Base-by-base conservation (phyloP, 2,329 filamentous ascomycete genomes). In the Nemania abortiva region DNA sequence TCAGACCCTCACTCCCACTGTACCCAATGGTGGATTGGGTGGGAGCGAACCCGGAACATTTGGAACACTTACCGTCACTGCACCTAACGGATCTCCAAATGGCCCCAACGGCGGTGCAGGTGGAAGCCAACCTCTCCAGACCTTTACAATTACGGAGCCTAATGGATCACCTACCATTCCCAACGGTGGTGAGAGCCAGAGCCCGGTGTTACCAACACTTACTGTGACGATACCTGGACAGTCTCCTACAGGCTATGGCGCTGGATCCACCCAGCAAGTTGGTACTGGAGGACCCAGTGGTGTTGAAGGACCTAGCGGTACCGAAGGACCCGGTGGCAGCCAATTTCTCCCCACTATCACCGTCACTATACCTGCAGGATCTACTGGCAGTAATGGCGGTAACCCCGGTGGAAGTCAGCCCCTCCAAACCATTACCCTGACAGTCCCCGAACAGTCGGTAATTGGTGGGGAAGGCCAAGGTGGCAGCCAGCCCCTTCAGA, bases 401-500 rank as follows among this genome's bases (percentile, higher is more conserved):
- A 47, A 27, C 20, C 27, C 61, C 10, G 24, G 65, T 18, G 59
- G 54, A n/a, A 63, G 39, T 7, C 62, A 70, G 65, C 70, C 68
- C 1, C 59, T 69, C 15, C 66, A 68, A 50, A 71, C 70, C 9
- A 58, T 72, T 22, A 72, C 70, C 7, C 4, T 72, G 4, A 72
- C 70, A 20, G 34, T 70, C 13, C 68, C 70, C 45, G 63, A 39
- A 18, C 54, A 57, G 61, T 61, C 68, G 6, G 29, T 22, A 54
- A 54, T 52, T 2, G 64, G 60, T 6, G 64, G 54, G 6, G 61
- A 42, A 59, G 59, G 65, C 20, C 22, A 60, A 1, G 34, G 60
- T 34, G 50, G 55, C 15, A 69, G 39, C 59, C 63, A 69, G 18
- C 63, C 65, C 3, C 68, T 50, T 29, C 54, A 70, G 63, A 72